Base-by-base conservation (phyloP, 169 alveolate genomes). In the Plasmodium coatneyi region DNA sequence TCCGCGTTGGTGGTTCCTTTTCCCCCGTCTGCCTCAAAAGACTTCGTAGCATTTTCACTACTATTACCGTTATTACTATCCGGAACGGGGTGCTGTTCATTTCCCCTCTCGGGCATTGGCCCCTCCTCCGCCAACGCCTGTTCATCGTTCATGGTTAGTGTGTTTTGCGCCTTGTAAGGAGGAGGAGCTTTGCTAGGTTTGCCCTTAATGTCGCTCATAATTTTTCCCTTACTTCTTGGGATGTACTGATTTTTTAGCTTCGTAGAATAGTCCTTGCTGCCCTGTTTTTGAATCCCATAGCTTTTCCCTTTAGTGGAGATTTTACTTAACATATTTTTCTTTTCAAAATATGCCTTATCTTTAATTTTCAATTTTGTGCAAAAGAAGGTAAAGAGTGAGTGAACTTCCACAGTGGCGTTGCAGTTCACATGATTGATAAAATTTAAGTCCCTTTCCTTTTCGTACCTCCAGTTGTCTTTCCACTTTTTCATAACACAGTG, bases 311-410 rank as follows among this genome's bases (percentile, higher is more conserved):
- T 74, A 32, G 49, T 41, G 19, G 79, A 19, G 2, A 86, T 39
- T 54, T 83, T 83, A 83, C 22, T 66, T 70, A 71, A 25, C 66
- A 71, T 30, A 60, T 79, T 78, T 76, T 60, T 87, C 7, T 56
- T 78, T 32, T 87, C 43, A 28, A 28, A 78, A 87, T 34, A 78
- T 6, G 30, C 89, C 49, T 87, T 87, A 60, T 87, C 82, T 79
- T 87, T 87, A 12, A 56, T 34, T 66, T 79, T 87, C 79, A 87
- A 60, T 60, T 87, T 87, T 56, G 93, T 87, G 49, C 89, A 80
- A n/a, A 87, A 19, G 49, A 56, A 87, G 28, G 93, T 87, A 87
- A 87, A 87, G 34, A 87, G 36, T 9, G 93, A 78, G 79, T 79
- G 82, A 34, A 56, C 16, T 36, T 87, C 90, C 70, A 87, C 82